Evolutionary conservation across 2,329 filamentous ascomycete species (phyloP).

Genomic region (Aureobasidium sp.): DNA sequence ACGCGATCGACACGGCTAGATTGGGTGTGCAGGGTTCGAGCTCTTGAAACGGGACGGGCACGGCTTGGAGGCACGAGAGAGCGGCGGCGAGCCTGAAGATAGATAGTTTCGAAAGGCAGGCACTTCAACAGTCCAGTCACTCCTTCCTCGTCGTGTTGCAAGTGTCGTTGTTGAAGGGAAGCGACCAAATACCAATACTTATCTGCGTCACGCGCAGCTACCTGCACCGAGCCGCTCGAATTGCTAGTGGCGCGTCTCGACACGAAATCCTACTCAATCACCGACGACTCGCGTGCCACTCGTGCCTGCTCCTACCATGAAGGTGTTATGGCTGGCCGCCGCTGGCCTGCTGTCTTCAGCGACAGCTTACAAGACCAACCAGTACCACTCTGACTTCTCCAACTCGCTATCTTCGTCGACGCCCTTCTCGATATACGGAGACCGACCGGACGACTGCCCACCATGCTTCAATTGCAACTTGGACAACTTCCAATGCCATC

Average conservation of each 20-base stretch:
- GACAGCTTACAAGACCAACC: conserved; percentile 10
- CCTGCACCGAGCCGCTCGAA: not conserved
- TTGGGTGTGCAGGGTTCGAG: not conserved
- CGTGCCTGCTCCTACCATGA: not conserved
- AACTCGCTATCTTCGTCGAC: not conserved
- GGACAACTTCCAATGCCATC: conserved; percentile 81
- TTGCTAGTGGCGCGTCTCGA: not conserved
- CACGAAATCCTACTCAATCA: not conserved
- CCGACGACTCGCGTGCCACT: not conserved
- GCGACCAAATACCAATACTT: no score
- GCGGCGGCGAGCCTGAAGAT: not conserved
- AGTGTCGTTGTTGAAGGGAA: not conserved
- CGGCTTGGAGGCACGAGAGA: conserved; percentile 6
- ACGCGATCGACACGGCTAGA: not conserved
- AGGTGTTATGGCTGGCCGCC: not conserved
- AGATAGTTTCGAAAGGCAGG: not conserved
- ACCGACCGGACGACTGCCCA: conserved; percentile 68
- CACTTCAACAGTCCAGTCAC: not conserved
- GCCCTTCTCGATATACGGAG: conserved; percentile 57
- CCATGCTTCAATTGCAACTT: conserved; percentile 98
- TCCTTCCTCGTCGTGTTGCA: not conserved
- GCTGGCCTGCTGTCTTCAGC: conserved; percentile 3
- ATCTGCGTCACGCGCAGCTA: not conserved
- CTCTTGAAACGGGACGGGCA: not conserved
- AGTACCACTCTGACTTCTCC: conserved; percentile 3